Conservation (phyloP, 2,329 filamentous ascomycete species). For the Fusarium anguioides region DNA sequence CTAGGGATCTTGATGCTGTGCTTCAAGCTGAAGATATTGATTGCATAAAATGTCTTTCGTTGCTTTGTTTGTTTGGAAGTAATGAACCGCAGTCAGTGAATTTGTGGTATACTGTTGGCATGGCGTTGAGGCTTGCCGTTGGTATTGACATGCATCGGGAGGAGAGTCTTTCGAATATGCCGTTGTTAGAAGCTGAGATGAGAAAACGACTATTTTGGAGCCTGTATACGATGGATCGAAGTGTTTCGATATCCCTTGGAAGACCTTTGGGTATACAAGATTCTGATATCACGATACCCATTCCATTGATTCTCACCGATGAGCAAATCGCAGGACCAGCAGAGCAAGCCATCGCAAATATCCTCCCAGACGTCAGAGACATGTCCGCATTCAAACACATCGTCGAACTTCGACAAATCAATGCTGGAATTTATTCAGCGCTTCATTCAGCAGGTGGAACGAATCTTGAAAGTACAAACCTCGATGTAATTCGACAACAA, state of each 20-base stretch:
- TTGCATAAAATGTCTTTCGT: slow-evolving; percentile 33
- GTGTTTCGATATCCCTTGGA: slow-evolving; percentile 37
- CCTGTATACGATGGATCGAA: slow-evolving; percentile 39
- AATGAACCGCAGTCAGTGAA: slow-evolving; percentile 42
- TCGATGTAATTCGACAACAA: slow-evolving; percentile 36
- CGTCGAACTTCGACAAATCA: slow-evolving; percentile 34
- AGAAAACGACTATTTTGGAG: slow-evolving; percentile 40
- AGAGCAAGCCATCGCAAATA: slow-evolving; percentile 27
- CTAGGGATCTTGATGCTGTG: slow-evolving; percentile 26
- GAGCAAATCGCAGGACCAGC: slow-evolving; percentile 25
- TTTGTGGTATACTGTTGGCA: slow-evolving; percentile 39
- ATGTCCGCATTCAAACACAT: slow-evolving; percentile 40
- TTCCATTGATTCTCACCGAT: slow-evolving; percentile 31
- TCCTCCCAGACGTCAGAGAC: slow-evolving; percentile 32
- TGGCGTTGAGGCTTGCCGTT: slow-evolving; percentile 37
- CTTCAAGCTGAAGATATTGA: slow-evolving; percentile 35
- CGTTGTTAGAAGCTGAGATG: slow-evolving; percentile 36
- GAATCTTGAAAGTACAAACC: slow-evolving; percentile 27
- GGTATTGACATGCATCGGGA: slow-evolving; percentile 39
- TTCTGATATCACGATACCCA: slow-evolving; percentile 36
- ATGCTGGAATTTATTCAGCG: slow-evolving; percentile 35
- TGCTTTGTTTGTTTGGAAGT: slow-evolving; percentile 39
- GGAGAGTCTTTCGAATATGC: slow-evolving; percentile 24
- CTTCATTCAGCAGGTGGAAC: slow-evolving; percentile 36
- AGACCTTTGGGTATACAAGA: slow-evolving; percentile 36